These are phyloP conservation scores for Metrosideros polymorpha DNA, from an alignment of 441 rosid species.

Conservation along the genomic window DNA sequence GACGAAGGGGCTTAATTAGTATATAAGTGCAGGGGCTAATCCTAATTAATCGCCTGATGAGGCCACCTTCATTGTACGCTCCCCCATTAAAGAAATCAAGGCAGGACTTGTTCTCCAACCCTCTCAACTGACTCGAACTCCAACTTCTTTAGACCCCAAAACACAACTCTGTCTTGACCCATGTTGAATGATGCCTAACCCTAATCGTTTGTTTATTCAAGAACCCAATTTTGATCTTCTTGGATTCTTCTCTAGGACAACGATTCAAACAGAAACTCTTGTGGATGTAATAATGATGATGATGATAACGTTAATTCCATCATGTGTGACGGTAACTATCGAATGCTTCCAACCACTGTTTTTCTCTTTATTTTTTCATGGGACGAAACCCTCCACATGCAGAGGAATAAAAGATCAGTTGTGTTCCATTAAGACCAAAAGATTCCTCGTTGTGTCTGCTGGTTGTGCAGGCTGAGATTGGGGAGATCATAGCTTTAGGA, in stretches of 20 bases:
- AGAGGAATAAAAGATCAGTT: not conserved
- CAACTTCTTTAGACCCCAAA: not conserved
- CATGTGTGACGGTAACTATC: not conserved
- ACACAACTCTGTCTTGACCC: slow-evolving; percentile 1
- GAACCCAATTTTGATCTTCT: not conserved
- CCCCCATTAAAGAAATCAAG: not conserved
- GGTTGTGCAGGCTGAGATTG: not conserved
- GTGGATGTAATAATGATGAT: not conserved
- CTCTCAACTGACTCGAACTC: slow-evolving; percentile 4
- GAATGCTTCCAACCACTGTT: not conserved
- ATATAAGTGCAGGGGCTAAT: not conserved
- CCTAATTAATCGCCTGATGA: not conserved
- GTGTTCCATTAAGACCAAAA: not conserved
- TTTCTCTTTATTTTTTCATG: not conserved
- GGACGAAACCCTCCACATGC: not conserved
- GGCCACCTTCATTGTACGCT: not conserved
- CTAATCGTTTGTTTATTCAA: not conserved
- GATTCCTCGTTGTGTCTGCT: not conserved
- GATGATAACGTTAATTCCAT: not conserved
- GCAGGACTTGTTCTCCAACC: slow-evolving; percentile 1
- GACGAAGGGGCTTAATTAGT: not conserved
- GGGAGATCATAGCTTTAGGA: not conserved
- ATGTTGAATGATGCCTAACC: not conserved
- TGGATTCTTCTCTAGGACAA: slow-evolving; percentile 12
- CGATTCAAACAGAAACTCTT: not conserved